A percentile compares a stretch with the other conserved stretches of the same genome.
phyloP scores from a whole-genome alignment of 345 rosid species.

The Excoecaria agallocha region DNA sequence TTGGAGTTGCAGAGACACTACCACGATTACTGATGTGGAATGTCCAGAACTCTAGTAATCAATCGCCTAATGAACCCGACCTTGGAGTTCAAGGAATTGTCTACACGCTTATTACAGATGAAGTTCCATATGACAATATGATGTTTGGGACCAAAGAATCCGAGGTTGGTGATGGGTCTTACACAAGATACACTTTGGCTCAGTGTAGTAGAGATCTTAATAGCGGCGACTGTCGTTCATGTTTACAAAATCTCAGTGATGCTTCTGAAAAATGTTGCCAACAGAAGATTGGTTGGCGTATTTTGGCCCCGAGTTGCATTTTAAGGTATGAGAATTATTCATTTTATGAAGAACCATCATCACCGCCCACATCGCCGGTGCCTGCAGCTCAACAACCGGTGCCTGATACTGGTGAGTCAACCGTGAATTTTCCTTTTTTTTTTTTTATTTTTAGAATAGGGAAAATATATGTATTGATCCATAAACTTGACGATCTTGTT shows the following conservation, averaged over 20 bases:
- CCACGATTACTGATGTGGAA: constrained; percentile 6
- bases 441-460: no score
- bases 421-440: background rate
- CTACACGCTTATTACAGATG: background rate
- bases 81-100: constrained; percentile 13
- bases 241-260: constrained; percentile 6
- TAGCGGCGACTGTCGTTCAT: constrained; percentile 9
- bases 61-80: constrained; percentile 5
- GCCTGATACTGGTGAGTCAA: constrained; percentile 21
- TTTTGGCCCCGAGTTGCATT: constrained; percentile 34
- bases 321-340: constrained; percentile 25
- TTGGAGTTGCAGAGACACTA: background rate
- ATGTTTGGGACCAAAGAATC: constrained; percentile 15
- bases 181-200: constrained; percentile 25
- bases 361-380: constrained; percentile 3
- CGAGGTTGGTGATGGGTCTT: background rate
- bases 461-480: no score
- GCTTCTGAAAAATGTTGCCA: constrained; percentile 13
- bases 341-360: constrained; percentile 12
- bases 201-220: constrained; percentile 42
- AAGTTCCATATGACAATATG: background rate
- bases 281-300: constrained; percentile 30
- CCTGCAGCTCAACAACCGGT: no score
- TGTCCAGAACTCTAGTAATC: background rate
- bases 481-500: no score